These are phyloP conservation scores for Talaromyces wortmannii DNA, from an alignment of 495 filamentous ascomycete species.

Conservation along the genomic window DNA sequence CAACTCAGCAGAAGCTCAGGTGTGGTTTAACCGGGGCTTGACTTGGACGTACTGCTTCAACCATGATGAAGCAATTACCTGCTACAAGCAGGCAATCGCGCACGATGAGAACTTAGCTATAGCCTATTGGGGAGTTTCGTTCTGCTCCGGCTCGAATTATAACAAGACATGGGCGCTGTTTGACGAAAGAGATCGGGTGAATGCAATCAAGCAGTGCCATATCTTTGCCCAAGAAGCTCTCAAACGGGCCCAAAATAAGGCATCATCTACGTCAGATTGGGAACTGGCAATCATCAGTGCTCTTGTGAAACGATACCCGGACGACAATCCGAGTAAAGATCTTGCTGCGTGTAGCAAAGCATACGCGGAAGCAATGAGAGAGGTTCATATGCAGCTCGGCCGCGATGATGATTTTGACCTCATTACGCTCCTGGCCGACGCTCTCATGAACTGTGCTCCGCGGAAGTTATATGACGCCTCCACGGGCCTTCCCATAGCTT, in stretches of 20 bases:
- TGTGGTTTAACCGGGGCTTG: conserved; percentile 57
- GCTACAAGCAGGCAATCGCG: conserved; percentile 51
- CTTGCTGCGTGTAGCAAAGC: background rate
- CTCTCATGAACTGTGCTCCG: background rate
- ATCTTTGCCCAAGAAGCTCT: conserved; percentile 33
- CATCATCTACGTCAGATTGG: conserved; percentile 14
- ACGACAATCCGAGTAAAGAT: conserved; percentile 11
- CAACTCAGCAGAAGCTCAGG: conserved; percentile 31
- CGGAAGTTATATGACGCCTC: conserved; percentile 2
- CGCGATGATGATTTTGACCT: background rate
- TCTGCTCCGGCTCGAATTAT: conserved; percentile 60
- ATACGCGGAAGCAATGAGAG: background rate
- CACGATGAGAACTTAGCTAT: conserved; percentile 49
- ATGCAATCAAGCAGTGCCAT: conserved; percentile 36
- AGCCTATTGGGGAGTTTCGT: conserved; percentile 64
- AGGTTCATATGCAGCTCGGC: background rate
- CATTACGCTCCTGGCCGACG: background rate
- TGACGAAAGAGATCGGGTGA: conserved; percentile 47
- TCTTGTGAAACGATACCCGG: conserved; percentile 46
- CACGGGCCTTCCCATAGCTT: background rate
- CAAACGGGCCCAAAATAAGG: conserved; percentile 11
- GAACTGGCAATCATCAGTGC: conserved; percentile 55
- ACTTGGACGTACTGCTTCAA: conserved; percentile 63
- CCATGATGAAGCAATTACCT: conserved; percentile 52
- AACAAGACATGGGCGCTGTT: conserved; percentile 68